Conservation (phyloP, 768 basidiomycete species). For the Phylloporus arenicola region DNA sequence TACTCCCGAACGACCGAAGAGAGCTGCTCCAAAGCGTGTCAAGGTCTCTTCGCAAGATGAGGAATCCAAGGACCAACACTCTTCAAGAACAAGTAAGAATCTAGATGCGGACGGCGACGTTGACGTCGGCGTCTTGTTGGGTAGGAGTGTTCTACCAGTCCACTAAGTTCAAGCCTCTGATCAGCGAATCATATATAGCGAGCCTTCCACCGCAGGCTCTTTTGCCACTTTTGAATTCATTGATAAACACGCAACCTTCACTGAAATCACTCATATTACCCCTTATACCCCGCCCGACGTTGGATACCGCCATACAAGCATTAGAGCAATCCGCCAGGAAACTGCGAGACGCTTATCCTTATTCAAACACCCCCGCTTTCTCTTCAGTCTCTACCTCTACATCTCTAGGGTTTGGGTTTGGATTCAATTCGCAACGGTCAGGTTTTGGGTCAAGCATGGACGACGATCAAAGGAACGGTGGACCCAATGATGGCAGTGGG, state of each 20-base stretch:
- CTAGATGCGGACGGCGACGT: slow-evolving; percentile 40
- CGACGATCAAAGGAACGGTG: slow-evolving; percentile 22
- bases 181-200: slow-evolving; percentile 43
- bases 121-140: slow-evolving; percentile 75
- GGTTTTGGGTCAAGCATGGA: slow-evolving; percentile 31
- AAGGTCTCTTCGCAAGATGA: slow-evolving; percentile 22
- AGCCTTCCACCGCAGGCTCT: slow-evolving; percentile 74
- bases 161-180: slow-evolving; percentile 6
- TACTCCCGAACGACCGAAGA: slow-evolving; percentile 73
- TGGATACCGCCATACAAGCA: slow-evolving; percentile 68
- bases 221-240: slow-evolving; percentile 63
- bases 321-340: slow-evolving; percentile 64
- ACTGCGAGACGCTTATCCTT: slow-evolving; percentile 78
- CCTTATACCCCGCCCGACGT: slow-evolving; percentile 79
- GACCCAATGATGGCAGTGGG: slow-evolving; percentile 36
- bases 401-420: slow-evolving; percentile 31
- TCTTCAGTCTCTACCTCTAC: slow-evolving; percentile 28
- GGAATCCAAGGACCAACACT: slow-evolving; percentile 37
- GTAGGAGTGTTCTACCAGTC: slow-evolving; percentile 38
- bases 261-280: slow-evolving; percentile 68
- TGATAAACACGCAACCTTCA: slow-evolving; percentile 62
- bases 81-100: slow-evolving; percentile 46
- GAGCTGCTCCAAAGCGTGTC: slow-evolving; percentile 63
- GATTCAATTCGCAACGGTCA: slow-evolving; percentile 16
- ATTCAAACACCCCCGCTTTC: slow-evolving; percentile 49